Evolutionary conservation across 2,329 filamentous ascomycete genomes (phyloP), one percentile per base, ranked within the genome.

Genomic region (Pseudogymnoascus sp.): DNA sequence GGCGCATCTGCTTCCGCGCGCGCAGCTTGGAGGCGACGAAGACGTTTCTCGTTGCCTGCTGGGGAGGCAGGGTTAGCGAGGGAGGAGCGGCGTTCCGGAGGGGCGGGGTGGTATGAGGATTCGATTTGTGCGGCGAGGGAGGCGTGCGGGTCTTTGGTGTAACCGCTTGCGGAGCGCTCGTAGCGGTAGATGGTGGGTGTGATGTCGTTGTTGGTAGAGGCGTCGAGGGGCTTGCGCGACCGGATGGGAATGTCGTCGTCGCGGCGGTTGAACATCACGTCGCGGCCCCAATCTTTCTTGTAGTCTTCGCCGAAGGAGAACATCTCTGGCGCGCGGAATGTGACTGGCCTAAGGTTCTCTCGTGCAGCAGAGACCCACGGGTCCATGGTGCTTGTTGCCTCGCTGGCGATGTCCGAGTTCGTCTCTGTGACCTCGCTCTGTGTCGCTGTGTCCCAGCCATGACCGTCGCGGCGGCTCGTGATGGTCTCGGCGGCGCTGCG

Each of bases 361-460:
- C 64, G 36, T 7, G 34, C n/a, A 40, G 54, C 26, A 61, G 60
- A 37, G 36, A 64, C n/a, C 26, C 12, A n/a, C 63, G 60, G 37
- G 64, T 64, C 21, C 68, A 66, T 39, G 68, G 67, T 68, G 51
- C 67, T 70, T 4, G 66, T 63, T 8, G 63, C 64, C 23, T 64
- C 62, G 39, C 60, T 51, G 29, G 26, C 40, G 16, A 62, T 34
- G 10, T 64, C 62, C 51, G 69, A 72, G 16, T 61, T 68, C 11
- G 66, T 65, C 62, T 74, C 71, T 1, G 69, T 72, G 14, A 66
- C 60, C 6, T 71, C 71, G 12, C 67, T 69, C 62, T 71, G 69
- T 1, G 69, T 71, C 8, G 71, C 69, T 0, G 72, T 73, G 63
- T 74, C 72, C 72, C 72, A 74, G 6, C 71, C 73, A 68, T 74